phyloP scores from a whole-genome alignment of 441 rosid genomes.

The California macrophylla region DNA sequence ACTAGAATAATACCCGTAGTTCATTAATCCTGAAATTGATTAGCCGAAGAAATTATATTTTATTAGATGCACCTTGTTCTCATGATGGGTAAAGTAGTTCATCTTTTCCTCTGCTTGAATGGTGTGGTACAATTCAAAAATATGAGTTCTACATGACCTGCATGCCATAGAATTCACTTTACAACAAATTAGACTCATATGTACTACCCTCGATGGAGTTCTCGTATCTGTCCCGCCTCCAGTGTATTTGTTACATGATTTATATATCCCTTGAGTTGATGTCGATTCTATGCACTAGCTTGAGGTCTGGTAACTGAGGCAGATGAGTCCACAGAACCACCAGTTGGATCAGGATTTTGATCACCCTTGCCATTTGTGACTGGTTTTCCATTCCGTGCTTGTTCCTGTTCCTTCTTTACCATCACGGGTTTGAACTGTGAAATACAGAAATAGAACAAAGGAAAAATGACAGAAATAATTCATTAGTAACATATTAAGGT shows the following conservation, averaged over 20 bases:
- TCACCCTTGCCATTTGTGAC: conserved; percentile 38
- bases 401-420: conserved; percentile 63
- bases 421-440: conserved; percentile 80
- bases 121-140: not conserved
- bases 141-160: not conserved
- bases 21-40: not conserved
- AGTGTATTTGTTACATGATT: not conserved
- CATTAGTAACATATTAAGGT: not conserved
- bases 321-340: conserved; percentile 45
- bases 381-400: conserved; percentile 33
- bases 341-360: conserved; percentile 30
- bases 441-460: not conserved
- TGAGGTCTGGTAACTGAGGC: conserved; percentile 41
- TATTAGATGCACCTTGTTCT: not conserved
- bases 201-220: not conserved
- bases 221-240: not conserved
- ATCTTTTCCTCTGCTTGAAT: not conserved
- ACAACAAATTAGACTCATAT: conserved; percentile 6
- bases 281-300: conserved; percentile 35
- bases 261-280: not conserved
- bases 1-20: not conserved
- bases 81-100: not conserved
- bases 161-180: not conserved
- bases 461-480: not conserved
- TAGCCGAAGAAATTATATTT: not conserved